These are phyloP conservation scores for Cucumis melo DNA, from an alignment of 306 rosid genomes.

Conservation along the genomic window DNA sequence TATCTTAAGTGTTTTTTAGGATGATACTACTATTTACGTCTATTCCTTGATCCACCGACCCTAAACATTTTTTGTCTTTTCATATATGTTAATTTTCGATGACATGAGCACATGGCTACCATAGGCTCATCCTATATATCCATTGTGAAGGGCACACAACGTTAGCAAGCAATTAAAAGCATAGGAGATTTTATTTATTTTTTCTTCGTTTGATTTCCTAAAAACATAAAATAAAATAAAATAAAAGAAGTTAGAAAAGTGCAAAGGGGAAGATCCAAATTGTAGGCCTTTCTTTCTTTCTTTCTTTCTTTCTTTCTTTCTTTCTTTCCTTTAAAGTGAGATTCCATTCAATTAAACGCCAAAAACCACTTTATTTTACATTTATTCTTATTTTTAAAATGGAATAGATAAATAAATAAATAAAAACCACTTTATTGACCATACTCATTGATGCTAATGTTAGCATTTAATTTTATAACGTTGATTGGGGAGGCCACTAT, in stretches of 20 bases:
- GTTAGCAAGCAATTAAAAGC: no score
- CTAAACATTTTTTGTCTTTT: not conserved
- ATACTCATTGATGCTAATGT: not conserved
- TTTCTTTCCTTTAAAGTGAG: not conserved
- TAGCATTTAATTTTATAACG: not conserved
- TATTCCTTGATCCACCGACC: no score
- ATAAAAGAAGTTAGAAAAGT: not conserved
- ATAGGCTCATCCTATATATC: not conserved
- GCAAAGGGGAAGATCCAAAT: not conserved
- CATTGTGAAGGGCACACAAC: not conserved
- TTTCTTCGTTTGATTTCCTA: not conserved
- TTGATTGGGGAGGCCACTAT: not conserved
- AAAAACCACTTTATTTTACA: not conserved
- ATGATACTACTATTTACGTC: no score
- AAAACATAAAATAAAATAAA: not conserved
- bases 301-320: not conserved
- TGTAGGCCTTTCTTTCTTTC: not conserved
- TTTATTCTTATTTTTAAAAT: no score
- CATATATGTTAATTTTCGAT: not conserved
- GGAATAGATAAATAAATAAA: no score
- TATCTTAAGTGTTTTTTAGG: no score
- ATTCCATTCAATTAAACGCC: not conserved
- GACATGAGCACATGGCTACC: not conserved
- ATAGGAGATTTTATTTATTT: not conserved
- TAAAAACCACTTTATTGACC: not conserved